Conservation (phyloP, 768 basidiomycete genomes). For the Astraeus odoratus region DNA sequence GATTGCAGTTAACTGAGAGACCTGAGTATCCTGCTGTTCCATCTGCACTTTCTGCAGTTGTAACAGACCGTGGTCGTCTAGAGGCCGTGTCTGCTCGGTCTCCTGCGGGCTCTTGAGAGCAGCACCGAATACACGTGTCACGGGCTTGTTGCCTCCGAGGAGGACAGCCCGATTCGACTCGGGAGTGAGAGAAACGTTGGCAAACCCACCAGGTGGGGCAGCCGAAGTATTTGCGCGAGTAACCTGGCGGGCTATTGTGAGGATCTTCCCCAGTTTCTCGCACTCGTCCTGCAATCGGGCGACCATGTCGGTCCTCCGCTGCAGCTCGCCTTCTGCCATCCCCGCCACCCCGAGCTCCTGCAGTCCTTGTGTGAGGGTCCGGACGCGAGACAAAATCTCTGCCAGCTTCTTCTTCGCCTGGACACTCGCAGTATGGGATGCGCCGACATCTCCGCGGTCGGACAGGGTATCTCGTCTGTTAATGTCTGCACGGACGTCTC, state of each 20-base stretch:
- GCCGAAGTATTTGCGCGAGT: slow-evolving; percentile 30
- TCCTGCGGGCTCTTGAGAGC: slow-evolving; percentile 55
- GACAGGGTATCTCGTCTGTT: slow-evolving; percentile 83
- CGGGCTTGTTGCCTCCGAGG: slow-evolving; percentile 44
- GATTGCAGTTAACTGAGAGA: slow-evolving; percentile 75
- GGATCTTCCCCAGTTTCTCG: slow-evolving; percentile 81
- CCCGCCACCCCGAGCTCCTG: slow-evolving; percentile 57
- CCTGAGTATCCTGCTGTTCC: slow-evolving; percentile 74
- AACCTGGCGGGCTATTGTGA: slow-evolving; percentile 62
- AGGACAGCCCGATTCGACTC: slow-evolving; percentile 62
- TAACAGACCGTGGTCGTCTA: slow-evolving; percentile 78
- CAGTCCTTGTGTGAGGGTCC: slow-evolving; percentile 62
- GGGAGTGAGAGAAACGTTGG: slow-evolving; percentile 30
- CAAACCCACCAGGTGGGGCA: slow-evolving; percentile 22
- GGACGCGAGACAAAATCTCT: slow-evolving; percentile 66
- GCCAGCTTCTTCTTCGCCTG: slow-evolving; percentile 83
- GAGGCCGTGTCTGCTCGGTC: slow-evolving; percentile 77
- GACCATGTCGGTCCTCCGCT: slow-evolving; percentile 84
- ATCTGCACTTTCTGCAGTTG: slow-evolving; percentile 77
- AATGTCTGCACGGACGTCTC: slow-evolving; percentile 80
- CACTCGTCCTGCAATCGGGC: slow-evolving; percentile 85
- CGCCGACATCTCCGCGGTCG: slow-evolving; percentile 63
- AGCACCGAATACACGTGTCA: slow-evolving; percentile 76
- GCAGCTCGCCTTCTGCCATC: slow-evolving; percentile 88
- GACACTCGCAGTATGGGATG: slow-evolving; percentile 74